Evolutionary conservation across 176 grass and related monocot genomes (phyloP), one percentile per base, ranked within the genome.

Genomic region (Oryza rufipogon): DNA sequence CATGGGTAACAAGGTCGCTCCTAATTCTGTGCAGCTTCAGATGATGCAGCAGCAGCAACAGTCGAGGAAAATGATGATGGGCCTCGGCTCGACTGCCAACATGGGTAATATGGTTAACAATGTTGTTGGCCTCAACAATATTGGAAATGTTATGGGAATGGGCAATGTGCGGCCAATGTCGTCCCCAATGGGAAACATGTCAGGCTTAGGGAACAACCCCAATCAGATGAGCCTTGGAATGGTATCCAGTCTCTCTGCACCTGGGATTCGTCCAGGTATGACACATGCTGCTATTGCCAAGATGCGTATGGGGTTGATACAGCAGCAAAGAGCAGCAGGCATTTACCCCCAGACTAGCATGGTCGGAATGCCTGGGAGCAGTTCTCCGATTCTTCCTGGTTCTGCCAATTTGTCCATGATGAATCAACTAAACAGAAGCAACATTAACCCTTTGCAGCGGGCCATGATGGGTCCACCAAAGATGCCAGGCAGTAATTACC

Each of bases 381-480:
- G 79, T 70, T 92, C 92, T 70, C 88, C 91, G 32, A 89, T 96
- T 75, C 84, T 92, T 88, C 74, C 93, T 74, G 84, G 74, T 77
- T 92, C 96, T 14, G 66, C 81, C 3, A 76, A 88, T n/a, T 77
- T 99, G 80, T 76, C 91, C 77, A 94, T 96, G 88, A 88, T 99
- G 88, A 78, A 74, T 4, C 94, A 91, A 4, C 69, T 96, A 19
- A 99, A 91, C 56, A 89, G 93, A 85, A 84, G 81, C 77, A 96
- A 86, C 84, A 87, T 96, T 22, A 87, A 2, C 80, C 75, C 86
- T 32, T 28, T 94, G 75, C 93, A 96, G 67, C 73, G 93, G 85
- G 87, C 77, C 64, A 80, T 86, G 85, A 89, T 99, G 96, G 96
- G 89, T 44, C 96, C 96, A 76, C 96, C 96, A 76, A 99, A 99